phyloP scores from a whole-genome alignment of 2,329 filamentous ascomycete species.

The Pseudogymnoascus sp. region DNA sequence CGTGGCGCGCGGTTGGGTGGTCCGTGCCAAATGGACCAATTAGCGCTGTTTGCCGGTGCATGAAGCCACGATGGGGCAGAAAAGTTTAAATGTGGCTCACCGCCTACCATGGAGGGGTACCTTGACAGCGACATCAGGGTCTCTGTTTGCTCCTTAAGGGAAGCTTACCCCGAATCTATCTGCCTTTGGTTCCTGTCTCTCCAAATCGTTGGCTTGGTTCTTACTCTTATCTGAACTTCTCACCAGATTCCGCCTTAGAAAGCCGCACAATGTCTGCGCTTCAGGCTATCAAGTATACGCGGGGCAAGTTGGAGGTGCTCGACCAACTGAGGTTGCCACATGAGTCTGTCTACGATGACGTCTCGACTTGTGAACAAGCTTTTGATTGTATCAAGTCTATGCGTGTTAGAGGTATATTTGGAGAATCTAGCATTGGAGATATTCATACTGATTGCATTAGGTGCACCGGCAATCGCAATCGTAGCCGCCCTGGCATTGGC shows the following conservation, averaged over 20 bases:
- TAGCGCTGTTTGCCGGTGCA: neutral
- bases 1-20: neutral
- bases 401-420: conserved; percentile 53
- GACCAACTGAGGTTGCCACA: conserved; percentile 80
- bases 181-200: neutral
- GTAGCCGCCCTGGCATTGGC: conserved; percentile 87
- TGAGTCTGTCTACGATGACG: conserved; percentile 67
- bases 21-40: neutral
- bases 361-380: conserved; percentile 63
- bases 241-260: neutral
- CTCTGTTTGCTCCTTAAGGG: neutral
- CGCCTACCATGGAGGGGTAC: conserved; percentile 10
- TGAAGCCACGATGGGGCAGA: conserved; percentile 8
- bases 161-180: neutral
- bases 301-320: conserved; percentile 66
- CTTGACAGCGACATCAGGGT: conserved; percentile 10
- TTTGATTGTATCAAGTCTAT: conserved; percentile 79
- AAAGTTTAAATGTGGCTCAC: conserved; percentile 11
- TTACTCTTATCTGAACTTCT: neutral
- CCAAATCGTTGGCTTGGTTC: neutral
- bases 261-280: conserved; percentile 38
- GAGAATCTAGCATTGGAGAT: neutral
- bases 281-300: conserved; percentile 69
- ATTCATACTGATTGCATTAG: conserved; percentile 30
- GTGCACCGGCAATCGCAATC: conserved; percentile 92